Conservation (phyloP, 768 basidiomycete genomes). For the Lactarius evosmus region DNA sequence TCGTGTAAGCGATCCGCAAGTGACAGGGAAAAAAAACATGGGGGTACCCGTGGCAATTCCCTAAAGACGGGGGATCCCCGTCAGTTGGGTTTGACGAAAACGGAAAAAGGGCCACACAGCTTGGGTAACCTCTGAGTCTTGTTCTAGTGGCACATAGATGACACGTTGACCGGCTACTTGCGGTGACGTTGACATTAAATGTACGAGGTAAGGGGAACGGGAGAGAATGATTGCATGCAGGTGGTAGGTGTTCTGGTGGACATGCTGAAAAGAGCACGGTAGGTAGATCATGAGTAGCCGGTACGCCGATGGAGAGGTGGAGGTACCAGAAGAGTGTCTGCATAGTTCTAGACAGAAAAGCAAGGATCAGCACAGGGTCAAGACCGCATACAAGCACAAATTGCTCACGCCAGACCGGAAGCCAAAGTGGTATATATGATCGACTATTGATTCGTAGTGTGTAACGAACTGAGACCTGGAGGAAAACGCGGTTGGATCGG, state of each 20-base stretch:
- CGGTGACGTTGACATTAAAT: conserved; percentile 81
- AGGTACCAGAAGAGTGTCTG: conserved; percentile 70
- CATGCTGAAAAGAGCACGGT: conserved; percentile 48
- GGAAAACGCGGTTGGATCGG: neutral
- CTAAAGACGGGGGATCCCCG: neutral
- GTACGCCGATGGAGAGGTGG: neutral
- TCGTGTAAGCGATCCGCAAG: conserved; percentile 19
- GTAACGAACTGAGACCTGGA: conserved; percentile 10
- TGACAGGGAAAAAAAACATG: neutral
- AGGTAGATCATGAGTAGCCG: conserved; percentile 21
- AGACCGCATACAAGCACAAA: neutral
- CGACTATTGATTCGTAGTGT: conserved; percentile 56
- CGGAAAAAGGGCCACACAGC: conserved; percentile 53
- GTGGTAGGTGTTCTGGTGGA: conserved; percentile 69
- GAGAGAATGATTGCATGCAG: conserved; percentile 85
- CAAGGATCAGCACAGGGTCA: neutral
- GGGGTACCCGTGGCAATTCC: conserved; percentile 12
- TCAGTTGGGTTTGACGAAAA: neutral
- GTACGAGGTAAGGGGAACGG: conserved; percentile 82
- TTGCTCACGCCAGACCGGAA: conserved; percentile 77
- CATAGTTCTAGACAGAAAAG: conserved; percentile 57
- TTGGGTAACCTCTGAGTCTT: conserved; percentile 78
- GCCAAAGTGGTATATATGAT: conserved; percentile 73
- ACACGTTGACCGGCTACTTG: conserved; percentile 61
- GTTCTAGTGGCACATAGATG: conserved; percentile 72